Conservation (phyloP, 805 yeast genomes). For the Blastobotrys terrestris region DNA sequence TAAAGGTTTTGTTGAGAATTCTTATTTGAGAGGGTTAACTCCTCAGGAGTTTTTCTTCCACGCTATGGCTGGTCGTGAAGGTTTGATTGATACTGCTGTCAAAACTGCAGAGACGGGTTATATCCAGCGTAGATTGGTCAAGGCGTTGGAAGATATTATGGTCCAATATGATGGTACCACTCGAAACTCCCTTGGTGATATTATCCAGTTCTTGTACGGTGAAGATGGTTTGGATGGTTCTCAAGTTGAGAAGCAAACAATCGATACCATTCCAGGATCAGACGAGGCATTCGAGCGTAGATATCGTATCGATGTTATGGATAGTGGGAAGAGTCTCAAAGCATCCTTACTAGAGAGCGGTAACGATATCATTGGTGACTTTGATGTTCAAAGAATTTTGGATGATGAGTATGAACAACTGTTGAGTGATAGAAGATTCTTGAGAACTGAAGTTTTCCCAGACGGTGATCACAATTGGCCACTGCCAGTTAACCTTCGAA, state of each 20-base stretch:
- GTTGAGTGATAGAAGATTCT: slow-evolving; percentile 63
- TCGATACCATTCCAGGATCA: slow-evolving; percentile 93
- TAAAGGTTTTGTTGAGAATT: slow-evolving; percentile 95
- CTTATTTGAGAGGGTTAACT: slow-evolving; percentile 92
- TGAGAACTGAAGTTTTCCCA: slow-evolving; percentile 75
- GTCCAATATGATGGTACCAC: slow-evolving; percentile 98
- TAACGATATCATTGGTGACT: slow-evolving; percentile 83
- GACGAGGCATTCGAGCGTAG: slow-evolving; percentile 74
- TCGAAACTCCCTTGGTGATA: slow-evolving; percentile 93
- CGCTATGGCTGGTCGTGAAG: slow-evolving; percentile 99
- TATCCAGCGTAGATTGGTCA: slow-evolving; percentile 95
- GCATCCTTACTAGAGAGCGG: slow-evolving; percentile 83
- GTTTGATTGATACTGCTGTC: slow-evolving; percentile 98
- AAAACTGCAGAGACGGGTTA: slow-evolving; percentile 99
- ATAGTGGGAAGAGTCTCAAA: slow-evolving; percentile 49
- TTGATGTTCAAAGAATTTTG: slow-evolving; percentile 68
- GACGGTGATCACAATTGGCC: slow-evolving; percentile 98
- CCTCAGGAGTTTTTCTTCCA: slow-evolving; percentile 99
- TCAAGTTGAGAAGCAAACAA: slow-evolving; percentile 91
- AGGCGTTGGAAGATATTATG: slow-evolving; percentile 95
- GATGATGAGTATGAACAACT: slow-evolving; percentile 84
- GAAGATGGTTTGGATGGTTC: slow-evolving; percentile 99
- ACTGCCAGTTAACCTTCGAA: slow-evolving; percentile 92
- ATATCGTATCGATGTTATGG: slow-evolving; percentile 82
- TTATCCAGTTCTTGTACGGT: slow-evolving; percentile 94